Evolutionary conservation across 176 grass and related monocot species (phyloP).

Genomic region (Thinopyrum elongatum): DNA sequence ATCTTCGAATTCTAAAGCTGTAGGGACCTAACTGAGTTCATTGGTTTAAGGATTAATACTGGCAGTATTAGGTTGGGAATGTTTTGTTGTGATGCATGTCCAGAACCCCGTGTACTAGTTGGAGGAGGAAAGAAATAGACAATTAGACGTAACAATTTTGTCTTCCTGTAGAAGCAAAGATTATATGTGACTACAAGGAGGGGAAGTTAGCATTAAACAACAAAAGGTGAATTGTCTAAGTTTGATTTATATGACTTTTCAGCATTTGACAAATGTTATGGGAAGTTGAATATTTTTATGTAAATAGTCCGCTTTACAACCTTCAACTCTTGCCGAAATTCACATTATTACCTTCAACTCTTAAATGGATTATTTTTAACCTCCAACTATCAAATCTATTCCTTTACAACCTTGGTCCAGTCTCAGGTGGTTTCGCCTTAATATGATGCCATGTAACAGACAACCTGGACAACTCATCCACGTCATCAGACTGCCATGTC

Average conservation of each 20-base stretch:
- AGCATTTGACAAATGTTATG: neutral
- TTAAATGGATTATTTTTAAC: too few species aligned
- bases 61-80: conserved; percentile 1
- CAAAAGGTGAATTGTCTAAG: neutral
- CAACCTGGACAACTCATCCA: neutral
- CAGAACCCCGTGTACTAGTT: conserved; percentile 9
- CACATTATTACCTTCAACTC: neutral
- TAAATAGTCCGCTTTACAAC: neutral
- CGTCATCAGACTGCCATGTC: neutral
- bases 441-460: neutral
- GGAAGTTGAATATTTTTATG: neutral
- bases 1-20: neutral
- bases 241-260: neutral
- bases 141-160: neutral
- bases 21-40: neutral
- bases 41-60: neutral
- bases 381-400: neutral
- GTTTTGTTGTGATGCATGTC: conserved; percentile 16
- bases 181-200: neutral
- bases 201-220: conserved; percentile 4
- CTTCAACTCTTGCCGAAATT: neutral
- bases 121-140: neutral
- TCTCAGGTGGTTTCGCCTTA: neutral
- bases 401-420: neutral
- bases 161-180: conserved; percentile 6